Percentiles rank a stretch among this genome's conserved stretches.
Conservation (phyloP, 2,329 filamentous ascomycete species). For the Periconia digitata region DNA sequence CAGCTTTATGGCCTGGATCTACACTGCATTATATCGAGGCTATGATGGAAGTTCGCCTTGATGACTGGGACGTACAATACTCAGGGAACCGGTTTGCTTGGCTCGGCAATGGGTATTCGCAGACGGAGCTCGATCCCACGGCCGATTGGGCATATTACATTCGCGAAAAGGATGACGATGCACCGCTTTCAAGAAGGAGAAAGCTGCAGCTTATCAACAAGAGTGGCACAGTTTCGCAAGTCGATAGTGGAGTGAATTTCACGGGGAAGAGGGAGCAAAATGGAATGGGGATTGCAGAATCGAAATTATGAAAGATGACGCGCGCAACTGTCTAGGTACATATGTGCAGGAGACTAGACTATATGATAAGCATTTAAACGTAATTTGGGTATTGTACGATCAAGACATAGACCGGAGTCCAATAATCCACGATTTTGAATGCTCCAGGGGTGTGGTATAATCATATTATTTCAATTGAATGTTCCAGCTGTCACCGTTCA, state of each 20-base stretch:
- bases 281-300: neutral
- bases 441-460: too few species aligned
- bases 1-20: constrained; percentile 49
- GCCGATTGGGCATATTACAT: constrained; percentile 43
- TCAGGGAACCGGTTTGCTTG: constrained; percentile 41
- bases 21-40: constrained; percentile 56
- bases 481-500: too few species aligned
- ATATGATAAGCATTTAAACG: too few species aligned
- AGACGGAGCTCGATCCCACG: constrained; percentile 38
- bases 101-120: constrained; percentile 42
- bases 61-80: constrained; percentile 52
- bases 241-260: neutral
- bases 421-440: too few species aligned
- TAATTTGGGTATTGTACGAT: too few species aligned
- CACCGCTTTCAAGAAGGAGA: constrained; percentile 25
- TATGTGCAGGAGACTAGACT: too few species aligned
- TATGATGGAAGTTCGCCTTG: constrained; percentile 48
- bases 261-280: neutral
- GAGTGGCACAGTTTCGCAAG: constrained; percentile 27
- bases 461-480: too few species aligned
- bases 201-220: constrained; percentile 34
- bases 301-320: too few species aligned
- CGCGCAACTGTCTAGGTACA: too few species aligned
- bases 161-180: constrained; percentile 35
- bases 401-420: too few species aligned